Evolutionary conservation across 1,139 yeast genomes (phyloP).

Genomic region (Yamadazyma atlantica): DNA sequence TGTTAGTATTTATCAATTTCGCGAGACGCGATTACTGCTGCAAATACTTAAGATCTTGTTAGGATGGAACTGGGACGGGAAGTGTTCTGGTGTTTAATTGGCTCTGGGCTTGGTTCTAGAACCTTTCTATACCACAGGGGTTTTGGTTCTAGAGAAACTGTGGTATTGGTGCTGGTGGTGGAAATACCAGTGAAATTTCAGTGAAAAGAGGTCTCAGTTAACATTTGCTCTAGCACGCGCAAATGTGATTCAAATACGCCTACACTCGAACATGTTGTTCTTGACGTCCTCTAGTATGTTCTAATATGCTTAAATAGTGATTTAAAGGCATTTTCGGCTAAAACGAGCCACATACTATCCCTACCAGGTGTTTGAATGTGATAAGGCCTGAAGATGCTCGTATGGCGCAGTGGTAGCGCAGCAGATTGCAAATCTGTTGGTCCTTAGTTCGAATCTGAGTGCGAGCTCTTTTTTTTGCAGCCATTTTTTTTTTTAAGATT

Average conservation of each 20-base stretch:
- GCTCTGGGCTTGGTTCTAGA: too few species aligned
- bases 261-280: too few species aligned
- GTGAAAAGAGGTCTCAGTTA: too few species aligned
- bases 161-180: not conserved
- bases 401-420: constrained; percentile 59
- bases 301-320: not conserved
- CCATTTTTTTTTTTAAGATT: not conserved
- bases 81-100: not conserved
- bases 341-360: too few species aligned
- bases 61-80: not conserved
- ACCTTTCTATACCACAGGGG: too few species aligned
- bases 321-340: too few species aligned
- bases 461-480: constrained; percentile 29
- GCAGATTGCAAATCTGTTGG: constrained; percentile 58
- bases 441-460: constrained; percentile 53
- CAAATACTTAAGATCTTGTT: not conserved
- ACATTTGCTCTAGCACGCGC: too few species aligned
- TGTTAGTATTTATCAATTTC: not conserved
- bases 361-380: too few species aligned
- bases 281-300: not conserved
- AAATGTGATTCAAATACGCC: too few species aligned
- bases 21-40: constrained; percentile 2
- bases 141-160: too few species aligned
- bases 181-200: too few species aligned
- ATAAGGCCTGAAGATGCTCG: constrained; percentile 31